Evolutionary conservation across 2,329 filamentous ascomycete genomes (phyloP), one percentile per base, ranked within the genome.

Genomic region (Sporothrix globosa): DNA sequence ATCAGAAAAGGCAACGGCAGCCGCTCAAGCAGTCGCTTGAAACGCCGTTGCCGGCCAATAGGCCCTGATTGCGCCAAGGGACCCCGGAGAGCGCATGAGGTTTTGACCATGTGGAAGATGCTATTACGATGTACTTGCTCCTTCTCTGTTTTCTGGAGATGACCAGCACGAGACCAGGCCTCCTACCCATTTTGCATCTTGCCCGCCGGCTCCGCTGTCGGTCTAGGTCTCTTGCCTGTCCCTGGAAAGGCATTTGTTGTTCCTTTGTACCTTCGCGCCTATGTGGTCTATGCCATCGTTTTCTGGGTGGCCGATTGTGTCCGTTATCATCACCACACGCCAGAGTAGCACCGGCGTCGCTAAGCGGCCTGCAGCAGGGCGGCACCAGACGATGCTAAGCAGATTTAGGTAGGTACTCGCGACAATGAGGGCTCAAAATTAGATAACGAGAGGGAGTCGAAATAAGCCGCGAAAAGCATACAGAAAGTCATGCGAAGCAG

Each of bases 371-470:
- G 54, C 24, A 27, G 21, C 52, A 54, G 52, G 34, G 19, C 19
- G 39, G 21, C 27, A 34, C 34, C 27, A n/a, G 48, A 58, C 21
- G 21, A 21, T 61, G 52, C 69, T 53, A 67, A n/a, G 50, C 69
- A 66, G 50, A 34, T 69, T 71, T 24, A n/a, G 70, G 70, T 19
- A 71, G 67, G 39, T 69, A 27, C 67, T 69, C 52, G 67, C 70
- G 70, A 68, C 48, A 53, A 65, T 65, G 44, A 34, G 39, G 58
- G 61, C 50, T 65, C 41, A 50, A 13, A n/a, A 24, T 65, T 44
- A 44, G 44, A 48, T 30, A 30, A 34, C 24, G 63, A 9, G 30
- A 41, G 63, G 46, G 48, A 56, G 30, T 14, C 7, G 13, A 52
- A 9, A 27, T 1, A 34, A 63, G 4, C 13, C 19, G 24, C n/a